Evolutionary conservation across 2,329 filamentous ascomycete genomes (phyloP), one percentile per base, ranked within the genome.

Genomic region (Penicillium expansum): DNA sequence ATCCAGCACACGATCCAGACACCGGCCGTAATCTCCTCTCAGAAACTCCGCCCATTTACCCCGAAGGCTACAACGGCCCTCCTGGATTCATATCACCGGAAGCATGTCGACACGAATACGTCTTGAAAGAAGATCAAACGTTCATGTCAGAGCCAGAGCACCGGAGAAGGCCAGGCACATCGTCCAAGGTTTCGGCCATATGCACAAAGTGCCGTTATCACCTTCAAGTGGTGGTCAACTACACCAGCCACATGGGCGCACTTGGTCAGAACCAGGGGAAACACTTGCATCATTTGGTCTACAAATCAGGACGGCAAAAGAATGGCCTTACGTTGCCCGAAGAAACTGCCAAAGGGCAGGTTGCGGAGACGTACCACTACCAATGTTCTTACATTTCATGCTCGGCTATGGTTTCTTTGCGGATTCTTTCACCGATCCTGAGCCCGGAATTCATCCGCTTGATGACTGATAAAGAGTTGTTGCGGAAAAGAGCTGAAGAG

Each of bases 191-290:
- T 29, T 82, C 86, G 16, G 79, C 85, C 4, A 80, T 85, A 62
- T 90, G 87, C 71, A 73, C 78, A 55, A 78, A 76, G 57, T 90
- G 87, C 68, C 82, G 84, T 50, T 79, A 80, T 66, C 86, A 90
- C 71, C 74, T 88, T 42, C 80, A 85, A 62, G 68, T 90, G 22
- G 74, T 75, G 11, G 77, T 87, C 33, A 79, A 82, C 57, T 84
- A 82, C 62, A 75, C 74, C 13, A 69, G 75, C n/a, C 70, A 68
- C 45, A 71, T 71, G 32, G 71, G 67, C 48, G 67, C 69, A 41
- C 73, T 78, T 6, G 83, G 80, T 62, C 80, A 82, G 4, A 79
- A 76, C 52, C 33, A 45, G 22, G 72, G 79, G 1, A 80, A 77
- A 60, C 83, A 84, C 30, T 70, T 89, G 5, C 87, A 90, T 69